Percentiles rank a stretch among this genome's conserved stretches.
These are phyloP conservation scores for Exophiala xenobiotica DNA, from an alignment of 2,329 filamentous ascomycete species.

Conservation along the genomic window DNA sequence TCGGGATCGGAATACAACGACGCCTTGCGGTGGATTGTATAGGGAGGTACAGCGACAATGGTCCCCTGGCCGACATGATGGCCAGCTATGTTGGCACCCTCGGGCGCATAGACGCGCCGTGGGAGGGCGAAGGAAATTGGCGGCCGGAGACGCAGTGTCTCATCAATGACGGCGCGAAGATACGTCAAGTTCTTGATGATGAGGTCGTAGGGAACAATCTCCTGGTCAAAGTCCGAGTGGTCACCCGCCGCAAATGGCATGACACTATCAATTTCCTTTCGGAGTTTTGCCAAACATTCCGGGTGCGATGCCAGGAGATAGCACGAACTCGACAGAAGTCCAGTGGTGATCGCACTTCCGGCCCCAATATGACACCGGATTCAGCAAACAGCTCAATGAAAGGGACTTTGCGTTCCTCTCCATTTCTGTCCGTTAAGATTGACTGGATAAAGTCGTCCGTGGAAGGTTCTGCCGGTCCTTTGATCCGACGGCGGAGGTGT, in stretches of 20 bases:
- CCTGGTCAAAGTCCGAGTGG: not conserved
- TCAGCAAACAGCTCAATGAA: not conserved
- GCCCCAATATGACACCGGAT: not conserved
- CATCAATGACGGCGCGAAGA: conserved; percentile 4
- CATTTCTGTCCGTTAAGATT: not conserved
- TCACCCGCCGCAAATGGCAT: not conserved
- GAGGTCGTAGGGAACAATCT: not conserved
- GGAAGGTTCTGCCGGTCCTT: not conserved
- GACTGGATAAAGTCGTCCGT: not conserved
- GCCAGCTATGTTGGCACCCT: not conserved
- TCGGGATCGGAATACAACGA: not conserved
- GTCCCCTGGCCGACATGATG: conserved; percentile 2
- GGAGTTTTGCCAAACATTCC: not conserved
- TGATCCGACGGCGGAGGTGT: not conserved
- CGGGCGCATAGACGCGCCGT: not conserved
- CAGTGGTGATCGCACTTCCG: not conserved
- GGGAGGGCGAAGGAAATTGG: conserved; percentile 1
- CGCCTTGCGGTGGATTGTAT: not conserved
- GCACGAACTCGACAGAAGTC: not conserved
- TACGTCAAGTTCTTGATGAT: conserved; percentile 1
- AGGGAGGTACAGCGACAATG: not conserved
- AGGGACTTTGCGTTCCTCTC: not conserved
- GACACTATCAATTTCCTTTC: not conserved
- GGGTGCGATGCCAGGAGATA: not conserved
- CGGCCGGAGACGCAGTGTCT: conserved; percentile 17